Base-by-base conservation (phyloP, 106 monocot species). In the Alisma plantagoaquatica region DNA sequence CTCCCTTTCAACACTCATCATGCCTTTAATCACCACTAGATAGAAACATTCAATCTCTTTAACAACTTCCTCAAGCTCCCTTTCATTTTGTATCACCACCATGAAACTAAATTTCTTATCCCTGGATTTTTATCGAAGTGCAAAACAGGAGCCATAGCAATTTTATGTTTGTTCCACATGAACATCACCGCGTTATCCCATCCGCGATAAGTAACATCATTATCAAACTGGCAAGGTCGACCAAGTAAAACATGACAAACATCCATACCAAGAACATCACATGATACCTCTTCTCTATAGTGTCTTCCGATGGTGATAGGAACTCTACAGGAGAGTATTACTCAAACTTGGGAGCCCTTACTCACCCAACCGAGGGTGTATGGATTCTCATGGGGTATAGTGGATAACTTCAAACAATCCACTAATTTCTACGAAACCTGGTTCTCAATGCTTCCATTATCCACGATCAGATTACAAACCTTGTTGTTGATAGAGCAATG, bases 171-270 rank as follows among this genome's bases (percentile, higher is more conserved):
- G 15, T 28, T 29, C 30, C 17, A 18, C 7, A 17, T 16, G 14
- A n/a, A 54, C 22, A 4, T 12, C 1, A 54, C 54, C 33, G 54
- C 54, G 17, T 6, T n/a, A 17, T n/a, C n/a, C n/a, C n/a, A n/a
- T n/a, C n/a, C n/a, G n/a, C n/a, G n/a, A n/a, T n/a, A n/a, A n/a
- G n/a, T n/a, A n/a, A n/a, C n/a, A n/a, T n/a, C n/a, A n/a, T n/a
- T n/a, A n/a, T n/a, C n/a, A n/a, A n/a, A n/a, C n/a, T n/a, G n/a
- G n/a, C n/a, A n/a, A n/a, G 31, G 16, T 5, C 19, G 8, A 2
- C 53, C 29, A 31, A 54, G 19, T 12, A 54, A 30, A 2, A 54
- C 14, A 31, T 54, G 53, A 17, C 53, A 29, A 7, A 2, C 53
- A 31, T 54, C 26, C 53, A 54, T 54, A 12, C 3, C 53, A 9